Percentiles rank a stretch among this genome's conserved stretches.
These are phyloP conservation scores for Aspergillus aculeatinus DNA, from an alignment of 2,329 filamentous ascomycete species.

Conservation along the genomic window DNA sequence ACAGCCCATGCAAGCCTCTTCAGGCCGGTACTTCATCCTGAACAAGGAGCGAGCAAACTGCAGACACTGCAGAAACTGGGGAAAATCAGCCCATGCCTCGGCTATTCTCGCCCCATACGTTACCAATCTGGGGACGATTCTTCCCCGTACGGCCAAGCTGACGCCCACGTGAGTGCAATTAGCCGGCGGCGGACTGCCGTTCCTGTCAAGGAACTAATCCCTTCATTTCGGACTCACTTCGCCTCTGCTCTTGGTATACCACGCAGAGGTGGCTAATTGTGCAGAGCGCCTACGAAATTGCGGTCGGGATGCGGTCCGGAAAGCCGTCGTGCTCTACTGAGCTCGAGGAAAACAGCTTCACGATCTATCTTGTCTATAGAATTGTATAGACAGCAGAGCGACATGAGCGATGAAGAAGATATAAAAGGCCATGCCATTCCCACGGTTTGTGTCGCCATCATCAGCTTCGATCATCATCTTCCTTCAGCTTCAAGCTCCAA, in stretches of 20 bases:
- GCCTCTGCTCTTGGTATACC: not conserved
- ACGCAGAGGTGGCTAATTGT: not conserved
- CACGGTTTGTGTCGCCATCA: not conserved
- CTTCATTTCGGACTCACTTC: not conserved
- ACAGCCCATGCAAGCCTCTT: not conserved
- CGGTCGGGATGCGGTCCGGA: constrained; percentile 17
- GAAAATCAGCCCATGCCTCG: not conserved
- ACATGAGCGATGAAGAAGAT: constrained; percentile 1
- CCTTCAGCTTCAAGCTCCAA: not conserved
- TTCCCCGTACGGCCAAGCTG: not conserved
- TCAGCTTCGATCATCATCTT: constrained; percentile 5
- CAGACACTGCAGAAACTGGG: not conserved
- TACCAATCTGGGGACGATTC: not conserved
- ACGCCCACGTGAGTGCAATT: not conserved
- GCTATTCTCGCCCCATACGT: not conserved
- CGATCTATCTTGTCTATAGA: not conserved
- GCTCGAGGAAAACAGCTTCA: not conserved
- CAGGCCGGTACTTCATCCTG: not conserved
- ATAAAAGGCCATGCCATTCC: not conserved
- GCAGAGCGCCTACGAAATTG: not conserved
- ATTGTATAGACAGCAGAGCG: not conserved
- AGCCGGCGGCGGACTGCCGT: not conserved
- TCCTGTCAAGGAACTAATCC: not conserved
- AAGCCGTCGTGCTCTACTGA: constrained; percentile 9
- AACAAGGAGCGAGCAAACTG: not conserved